Percentiles rank a stretch among this genome's conserved stretches.
Conservation (phyloP, 1,139 yeast species). For the Taphrina pruni region DNA sequence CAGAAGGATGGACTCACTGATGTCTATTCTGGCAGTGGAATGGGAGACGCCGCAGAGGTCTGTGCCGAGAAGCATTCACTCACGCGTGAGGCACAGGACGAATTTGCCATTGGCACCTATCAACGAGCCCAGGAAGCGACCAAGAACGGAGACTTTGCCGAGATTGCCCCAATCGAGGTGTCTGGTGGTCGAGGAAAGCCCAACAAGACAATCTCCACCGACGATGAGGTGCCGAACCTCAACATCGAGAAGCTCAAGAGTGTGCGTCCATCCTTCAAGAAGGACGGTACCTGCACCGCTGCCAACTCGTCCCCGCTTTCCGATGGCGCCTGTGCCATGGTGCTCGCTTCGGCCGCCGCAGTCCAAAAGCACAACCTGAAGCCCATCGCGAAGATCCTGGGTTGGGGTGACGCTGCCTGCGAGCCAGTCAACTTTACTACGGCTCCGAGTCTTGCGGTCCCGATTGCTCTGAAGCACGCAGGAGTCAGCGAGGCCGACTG, state of each 20-base stretch:
- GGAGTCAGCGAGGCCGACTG: constrained; percentile 65
- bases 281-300: constrained; percentile 89
- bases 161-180: constrained; percentile 83
- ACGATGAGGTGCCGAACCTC: constrained; percentile 74
- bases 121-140: constrained; percentile 81
- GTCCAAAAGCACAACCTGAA: constrained; percentile 80
- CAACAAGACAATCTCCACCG: constrained; percentile 69
- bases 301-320: constrained; percentile 95
- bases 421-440: constrained; percentile 90
- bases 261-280: constrained; percentile 94
- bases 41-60: constrained; percentile 97
- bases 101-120: constrained; percentile 85
- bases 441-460: constrained; percentile 91
- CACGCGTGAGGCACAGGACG: constrained; percentile 78
- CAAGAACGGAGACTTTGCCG: constrained; percentile 78
- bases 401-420: constrained; percentile 99
- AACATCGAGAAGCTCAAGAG: constrained; percentile 73
- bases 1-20: constrained; percentile 91
- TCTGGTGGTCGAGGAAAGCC: constrained; percentile 95
- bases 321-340: constrained; percentile 96
- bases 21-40: constrained; percentile 81
- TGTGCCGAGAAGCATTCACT: constrained; percentile 77
- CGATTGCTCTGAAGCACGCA: constrained; percentile 93
- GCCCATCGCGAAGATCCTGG: constrained; percentile 84
- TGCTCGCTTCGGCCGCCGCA: constrained; percentile 81